Evolutionary conservation across 257 asterid genomes (phyloP), one percentile per base, ranked within the genome.

Genomic region (Salvia splendens): DNA sequence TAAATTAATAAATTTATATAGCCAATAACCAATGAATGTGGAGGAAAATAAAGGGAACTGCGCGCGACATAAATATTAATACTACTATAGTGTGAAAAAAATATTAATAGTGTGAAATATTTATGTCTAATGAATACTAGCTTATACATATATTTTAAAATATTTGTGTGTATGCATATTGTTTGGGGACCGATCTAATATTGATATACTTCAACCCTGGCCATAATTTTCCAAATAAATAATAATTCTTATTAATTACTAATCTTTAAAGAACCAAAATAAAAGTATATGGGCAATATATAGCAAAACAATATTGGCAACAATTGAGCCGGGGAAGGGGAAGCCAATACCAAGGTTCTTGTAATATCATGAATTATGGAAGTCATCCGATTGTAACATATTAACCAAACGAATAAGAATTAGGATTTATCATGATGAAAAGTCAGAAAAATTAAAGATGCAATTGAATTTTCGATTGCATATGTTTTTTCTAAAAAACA

Each of bases 401-500:
- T 38, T 38, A 38, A 38, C 43, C 8, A 38, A 2, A 30, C 3
- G 42, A 30, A 32, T 3, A 8, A 15, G 46, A 59, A 59, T 36
- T 36, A 15, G 14, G 14, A 12, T 38, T 42, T 20, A 20, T 2
- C 45, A 1, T 15, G 55, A 3, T 48, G 17, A 5, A 12, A 46
- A 4, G 24, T 49, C 24, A 46, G 32, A 47, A 48, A 42, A 20
- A 3, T 38, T 1, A 28, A 12, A 17, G 47, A 43, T 11, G 41
- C 3, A 58, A 36, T 36, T 35, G 7, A 51, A 64, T 24, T 5
- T 24, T 43, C 46, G 12, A 61, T 64, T 28, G n/a, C 12, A 14
- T 43, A 1, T 36, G 62, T 51, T 69, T 54, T 17, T 6, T 61
- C 5, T 52, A 61, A 12, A 61, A 12, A 50, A 41, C 55, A 46